These are phyloP conservation scores for Prototheca wickerhamii DNA, from an alignment of 163 green algal genomes.

Conservation along the genomic window DNA sequence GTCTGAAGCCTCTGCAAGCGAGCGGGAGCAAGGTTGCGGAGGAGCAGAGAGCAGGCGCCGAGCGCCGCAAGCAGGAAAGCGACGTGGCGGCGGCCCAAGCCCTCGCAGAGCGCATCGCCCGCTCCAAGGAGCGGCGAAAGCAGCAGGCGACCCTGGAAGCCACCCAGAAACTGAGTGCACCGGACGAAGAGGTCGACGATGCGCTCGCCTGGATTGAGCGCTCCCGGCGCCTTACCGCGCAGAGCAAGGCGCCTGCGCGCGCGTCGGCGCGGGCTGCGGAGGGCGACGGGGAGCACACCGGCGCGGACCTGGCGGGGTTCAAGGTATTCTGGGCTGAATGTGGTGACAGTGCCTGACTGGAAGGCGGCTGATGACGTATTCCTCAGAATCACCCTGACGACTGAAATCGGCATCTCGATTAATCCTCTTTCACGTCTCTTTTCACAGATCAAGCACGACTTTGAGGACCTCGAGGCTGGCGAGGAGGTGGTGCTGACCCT, in stretches of 20 bases:
- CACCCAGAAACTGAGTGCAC: conserved; percentile 44
- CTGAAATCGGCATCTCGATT: background rate
- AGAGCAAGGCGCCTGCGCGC: conserved; percentile 9
- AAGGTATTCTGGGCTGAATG: conserved; percentile 23
- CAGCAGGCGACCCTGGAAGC: conserved; percentile 33
- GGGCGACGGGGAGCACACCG: conserved; percentile 4
- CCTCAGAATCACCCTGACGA: no score
- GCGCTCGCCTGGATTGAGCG: conserved; percentile 56
- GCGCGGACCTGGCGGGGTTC: conserved; percentile 32
- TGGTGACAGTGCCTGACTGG: no score
- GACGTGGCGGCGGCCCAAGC: conserved; percentile 25
- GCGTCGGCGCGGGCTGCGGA: conserved; percentile 3
- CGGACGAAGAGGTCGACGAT: conserved; percentile 50
- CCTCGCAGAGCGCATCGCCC: conserved; percentile 28
- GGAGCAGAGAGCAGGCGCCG: conserved; percentile 20
- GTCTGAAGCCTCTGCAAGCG: conserved; percentile 55
- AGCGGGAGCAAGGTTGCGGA: conserved; percentile 5
- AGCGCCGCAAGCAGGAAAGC: conserved; percentile 23
- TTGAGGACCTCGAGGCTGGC: conserved; percentile 51
- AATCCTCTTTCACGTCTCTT: background rate
- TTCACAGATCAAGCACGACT: conserved; percentile 33
- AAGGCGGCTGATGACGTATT: no score
- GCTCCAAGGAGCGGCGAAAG: conserved; percentile 35
- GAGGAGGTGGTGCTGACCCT: conserved; percentile 84
- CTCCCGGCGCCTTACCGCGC: background rate